Evolutionary conservation across 2,329 filamentous ascomycete species (phyloP).

Genomic region (Calycina herbarum): DNA sequence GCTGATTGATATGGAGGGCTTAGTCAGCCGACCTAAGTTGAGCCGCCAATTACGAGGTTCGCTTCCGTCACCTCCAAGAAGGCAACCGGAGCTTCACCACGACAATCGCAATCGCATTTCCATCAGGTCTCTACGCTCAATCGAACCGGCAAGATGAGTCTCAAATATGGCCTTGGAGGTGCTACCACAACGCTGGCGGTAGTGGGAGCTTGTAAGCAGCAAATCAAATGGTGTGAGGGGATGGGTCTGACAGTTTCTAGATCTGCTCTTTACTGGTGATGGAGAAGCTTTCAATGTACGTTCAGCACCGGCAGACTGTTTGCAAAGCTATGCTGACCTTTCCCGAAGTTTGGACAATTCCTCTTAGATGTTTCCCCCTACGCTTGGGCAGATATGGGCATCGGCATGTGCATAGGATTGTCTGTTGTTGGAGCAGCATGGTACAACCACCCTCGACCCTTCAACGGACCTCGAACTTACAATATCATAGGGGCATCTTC

Average conservation of each 20-base stretch:
- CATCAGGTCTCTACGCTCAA: slow-evolving; percentile 18
- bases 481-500: slow-evolving; percentile 82
- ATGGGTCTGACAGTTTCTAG: slow-evolving; percentile 49
- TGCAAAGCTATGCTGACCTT: slow-evolving; percentile 31
- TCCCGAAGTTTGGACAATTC: slow-evolving; percentile 77
- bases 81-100: slow-evolving; percentile 20
- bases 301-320: slow-evolving; percentile 19
- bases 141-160: slow-evolving; percentile 59
- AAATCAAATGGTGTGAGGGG: slow-evolving; percentile 6
- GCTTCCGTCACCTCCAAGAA: slow-evolving; percentile 9
- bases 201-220: slow-evolving; percentile 76
- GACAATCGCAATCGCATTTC: slow-evolving; percentile 12
- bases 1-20: not conserved
- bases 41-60: slow-evolving; percentile 7
- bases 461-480: slow-evolving; percentile 8
- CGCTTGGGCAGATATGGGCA: slow-evolving; percentile 88
- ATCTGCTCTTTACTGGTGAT: slow-evolving; percentile 97
- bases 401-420: slow-evolving; percentile 90
- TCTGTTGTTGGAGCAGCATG: slow-evolving; percentile 97
- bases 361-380: slow-evolving; percentile 93
- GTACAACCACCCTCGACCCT: slow-evolving; percentile 49
- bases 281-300: slow-evolving; percentile 93
- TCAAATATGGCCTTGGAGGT: slow-evolving; percentile 69
- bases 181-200: slow-evolving; percentile 67
- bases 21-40: not conserved